Evolutionary conservation across 331 rosid species (phyloP).

Genomic region (Rosa hybrid): DNA sequence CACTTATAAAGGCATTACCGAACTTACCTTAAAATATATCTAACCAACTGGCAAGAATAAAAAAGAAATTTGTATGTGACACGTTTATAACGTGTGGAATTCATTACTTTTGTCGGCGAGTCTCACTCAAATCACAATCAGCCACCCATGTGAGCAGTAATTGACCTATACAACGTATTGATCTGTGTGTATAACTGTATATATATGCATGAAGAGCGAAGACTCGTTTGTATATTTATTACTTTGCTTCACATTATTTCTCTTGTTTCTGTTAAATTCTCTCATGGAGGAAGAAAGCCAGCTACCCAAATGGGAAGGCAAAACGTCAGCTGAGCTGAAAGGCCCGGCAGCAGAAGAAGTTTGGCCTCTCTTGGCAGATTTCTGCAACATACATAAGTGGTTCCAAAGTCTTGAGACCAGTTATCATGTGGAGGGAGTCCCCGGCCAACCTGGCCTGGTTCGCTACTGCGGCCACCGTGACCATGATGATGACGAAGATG

Average conservation of each 20-base stretch:
- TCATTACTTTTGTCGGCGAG: background rate
- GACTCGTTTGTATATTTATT: background rate
- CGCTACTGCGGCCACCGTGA: slow-evolving; percentile 30
- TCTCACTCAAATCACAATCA: background rate
- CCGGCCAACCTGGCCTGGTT: slow-evolving; percentile 47
- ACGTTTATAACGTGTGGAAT: background rate
- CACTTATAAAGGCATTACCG: background rate
- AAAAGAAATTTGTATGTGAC: background rate
- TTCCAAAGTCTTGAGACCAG: slow-evolving; percentile 38
- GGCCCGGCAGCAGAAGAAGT: slow-evolving; percentile 4
- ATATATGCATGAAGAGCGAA: background rate
- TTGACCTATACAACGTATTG: background rate
- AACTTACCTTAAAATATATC: too few relatives aligned
- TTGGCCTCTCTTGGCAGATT: slow-evolving; percentile 50
- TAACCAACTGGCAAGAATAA: background rate
- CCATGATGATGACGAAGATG: background rate
- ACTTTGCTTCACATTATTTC: background rate
- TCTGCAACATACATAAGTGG: slow-evolving; percentile 56
- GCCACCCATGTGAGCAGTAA: background rate
- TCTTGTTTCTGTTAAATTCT: background rate
- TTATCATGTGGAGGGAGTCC: slow-evolving; percentile 25
- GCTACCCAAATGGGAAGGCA: slow-evolving; percentile 47
- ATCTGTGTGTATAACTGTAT: background rate
- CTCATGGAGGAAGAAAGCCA: background rate
- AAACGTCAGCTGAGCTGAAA: slow-evolving; percentile 24